Base-by-base conservation (phyloP, 768 basidiomycete genomes). In the Pleurotus cornucopiae region DNA sequence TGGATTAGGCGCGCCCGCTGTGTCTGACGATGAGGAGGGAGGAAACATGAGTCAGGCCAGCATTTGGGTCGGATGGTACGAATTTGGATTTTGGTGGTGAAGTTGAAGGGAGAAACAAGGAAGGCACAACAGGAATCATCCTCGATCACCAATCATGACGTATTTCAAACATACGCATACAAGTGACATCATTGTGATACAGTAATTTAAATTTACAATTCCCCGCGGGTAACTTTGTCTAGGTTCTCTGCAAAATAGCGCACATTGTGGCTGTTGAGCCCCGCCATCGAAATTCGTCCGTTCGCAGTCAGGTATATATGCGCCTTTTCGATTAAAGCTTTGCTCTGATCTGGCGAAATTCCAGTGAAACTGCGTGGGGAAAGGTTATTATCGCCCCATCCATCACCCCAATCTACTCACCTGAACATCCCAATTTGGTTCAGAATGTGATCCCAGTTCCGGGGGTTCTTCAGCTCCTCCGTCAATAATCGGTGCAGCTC, bases 391-490 rank as follows among this genome's bases (percentile, higher is more conserved):
- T 23, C 13, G 43, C 41, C 47, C 54, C 47, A 47, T 44, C 25
- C 11, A 23, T 38, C 51, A 58, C n/a, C 47, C 53, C 46, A 40
- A 11, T 11, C 58, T 26, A 64, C 77, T 58, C 68, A 93, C 85
- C 90, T 93, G 80, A 95, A 97, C 95, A 96, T 97, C 56, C 95
- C 96, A 71, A 98, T 98, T 78, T 98, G 97, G 52, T 84, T 82
- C 63, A 88, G 76, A 64, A 99, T 96, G 72, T 98, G 96, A n/a
- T 87, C 83, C 97, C 97, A 99, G 65, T 84, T 85, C 5, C 94
- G 93, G 3, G 94, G 94, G 49, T 92, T 95, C 66, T 89, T 81
- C 61, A 93, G 71, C 68, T 89, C 86, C 60, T 91, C 78, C 16
- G 82, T 88, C 67, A 97, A 70, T 63, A 90, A 67, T 54, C 80